These are phyloP conservation scores for Colletotrichum caudatum DNA, from an alignment of 2,329 filamentous ascomycete genomes.

Conservation along the genomic window DNA sequence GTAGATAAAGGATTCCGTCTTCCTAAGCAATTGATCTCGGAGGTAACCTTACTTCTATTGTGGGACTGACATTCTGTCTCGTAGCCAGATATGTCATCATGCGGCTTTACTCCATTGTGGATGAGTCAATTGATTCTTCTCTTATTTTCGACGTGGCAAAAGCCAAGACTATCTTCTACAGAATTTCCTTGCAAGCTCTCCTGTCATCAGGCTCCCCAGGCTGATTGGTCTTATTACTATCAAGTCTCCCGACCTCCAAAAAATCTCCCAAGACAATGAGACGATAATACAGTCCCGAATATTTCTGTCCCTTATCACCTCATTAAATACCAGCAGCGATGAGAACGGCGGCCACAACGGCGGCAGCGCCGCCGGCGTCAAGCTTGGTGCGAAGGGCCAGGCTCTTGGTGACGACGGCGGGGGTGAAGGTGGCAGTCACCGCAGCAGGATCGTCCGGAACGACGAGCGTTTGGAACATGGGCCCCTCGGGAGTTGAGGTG, in stretches of 20 bases:
- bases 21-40: background rate
- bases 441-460: slow-evolving; percentile 23
- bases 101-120: background rate
- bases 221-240: background rate
- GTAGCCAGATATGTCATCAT: too few species aligned
- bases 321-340: slow-evolving; percentile 17
- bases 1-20: background rate
- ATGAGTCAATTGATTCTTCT: slow-evolving; percentile 14
- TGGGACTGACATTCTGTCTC: too few species aligned
- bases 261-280: slow-evolving; percentile 33
- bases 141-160: background rate
- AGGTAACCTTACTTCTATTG: background rate
- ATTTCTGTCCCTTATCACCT: background rate
- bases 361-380: background rate
- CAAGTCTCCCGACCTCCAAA: slow-evolving; percentile 26
- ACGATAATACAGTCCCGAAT: background rate
- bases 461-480: slow-evolving; percentile 31
- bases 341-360: slow-evolving; percentile 1
- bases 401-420: slow-evolving; percentile 33
- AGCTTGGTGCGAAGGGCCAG: slow-evolving; percentile 10
- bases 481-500: slow-evolving; percentile 15
- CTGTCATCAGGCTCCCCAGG: slow-evolving; percentile 1
- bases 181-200: slow-evolving; percentile 27
- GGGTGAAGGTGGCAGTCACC: slow-evolving; percentile 8
- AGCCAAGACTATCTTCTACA: slow-evolving; percentile 21